Percentiles rank a stretch among this genome's conserved stretches.
These are phyloP conservation scores for Cladosporium sp. DNA, from an alignment of 2,329 filamentous ascomycete species.

Conservation along the genomic window DNA sequence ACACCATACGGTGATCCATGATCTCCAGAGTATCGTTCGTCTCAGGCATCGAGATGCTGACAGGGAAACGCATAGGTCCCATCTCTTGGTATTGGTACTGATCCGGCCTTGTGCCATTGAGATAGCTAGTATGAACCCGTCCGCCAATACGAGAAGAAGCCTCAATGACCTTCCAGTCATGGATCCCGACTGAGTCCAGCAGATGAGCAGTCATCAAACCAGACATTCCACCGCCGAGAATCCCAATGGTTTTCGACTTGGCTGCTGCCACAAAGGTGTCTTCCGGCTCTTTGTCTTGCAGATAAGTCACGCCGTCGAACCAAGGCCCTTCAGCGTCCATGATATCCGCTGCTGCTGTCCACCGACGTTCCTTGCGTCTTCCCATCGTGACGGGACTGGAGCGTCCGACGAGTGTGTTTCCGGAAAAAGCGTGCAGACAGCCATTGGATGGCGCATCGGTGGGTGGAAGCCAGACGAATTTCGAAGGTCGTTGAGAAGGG, in stretches of 20 bases:
- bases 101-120: conserved; percentile 53
- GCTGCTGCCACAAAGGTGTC: conserved; percentile 49
- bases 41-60: conserved; percentile 44
- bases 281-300: conserved; percentile 52
- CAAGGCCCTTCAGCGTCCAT: conserved; percentile 56
- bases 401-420: conserved; percentile 36
- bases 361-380: conserved; percentile 32
- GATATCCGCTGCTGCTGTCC: conserved; percentile 43
- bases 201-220: conserved; percentile 56
- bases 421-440: conserved; percentile 45
- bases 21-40: conserved; percentile 57
- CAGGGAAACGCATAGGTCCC: conserved; percentile 64
- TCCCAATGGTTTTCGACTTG: conserved; percentile 58
- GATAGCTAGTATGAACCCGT: conserved; percentile 60
- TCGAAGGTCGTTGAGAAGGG: conserved; percentile 35
- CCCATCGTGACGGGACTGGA: conserved; percentile 38
- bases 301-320: conserved; percentile 61
- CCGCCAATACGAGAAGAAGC: conserved; percentile 58
- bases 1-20: conserved; percentile 61
- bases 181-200: conserved; percentile 52
- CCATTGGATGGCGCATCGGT: conserved; percentile 35
- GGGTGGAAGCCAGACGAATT: conserved; percentile 48
- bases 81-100: conserved; percentile 66
- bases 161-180: conserved; percentile 60
- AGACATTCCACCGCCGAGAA: conserved; percentile 63